Evolutionary conservation across 1,139 yeast species (phyloP), one percentile per base, ranked within the genome.

Genomic region (Eremothecium gossypii): DNA sequence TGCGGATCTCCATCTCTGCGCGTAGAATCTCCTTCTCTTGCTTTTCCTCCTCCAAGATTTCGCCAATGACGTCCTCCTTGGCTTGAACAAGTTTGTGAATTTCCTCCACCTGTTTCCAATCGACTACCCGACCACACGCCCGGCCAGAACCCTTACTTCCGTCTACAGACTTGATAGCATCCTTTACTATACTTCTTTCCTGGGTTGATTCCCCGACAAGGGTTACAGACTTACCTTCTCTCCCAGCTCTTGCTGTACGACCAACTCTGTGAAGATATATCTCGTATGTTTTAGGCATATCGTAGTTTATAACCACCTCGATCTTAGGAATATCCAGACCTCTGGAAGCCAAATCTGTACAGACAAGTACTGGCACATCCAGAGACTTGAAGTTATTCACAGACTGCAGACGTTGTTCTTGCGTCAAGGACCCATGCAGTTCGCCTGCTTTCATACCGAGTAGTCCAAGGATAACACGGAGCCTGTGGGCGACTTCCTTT

Each of bases 161-260:
- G 33, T 66, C 67, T 3, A 74, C 76, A 45, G 77, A 73, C 57
- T 79, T 83, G 51, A 91, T 79, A 2, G 95, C 95, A 26, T 79
- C 85, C 61, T 83, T 87, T 11, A 91, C 97, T 54, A 93, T 86
- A 35, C 74, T 69, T 66, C 98, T 78, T 53, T 91, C 98, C 45
- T 73, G 76, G 17, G 85, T 71, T 1, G 85, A 71, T 61, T 91
- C 98, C 13, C 97, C 97, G 8, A 93, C 98, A 62, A 91, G 79
- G 3, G 97, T 80, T 37, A 91, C 82, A 38, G 96, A 83, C 44
- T 76, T 75, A 73, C 99, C 99, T 43, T 84, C 86, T 64, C 97
- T 77, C 31, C 98, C 98, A 41, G 96, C 99, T 76, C 99, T 85
- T 8, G 98, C 99, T 43, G 98, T 91, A 74, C 99, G 84, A 67